Conservation (phyloP, 202 grass and related monocot species). For the Hordeum pubiflorum region DNA sequence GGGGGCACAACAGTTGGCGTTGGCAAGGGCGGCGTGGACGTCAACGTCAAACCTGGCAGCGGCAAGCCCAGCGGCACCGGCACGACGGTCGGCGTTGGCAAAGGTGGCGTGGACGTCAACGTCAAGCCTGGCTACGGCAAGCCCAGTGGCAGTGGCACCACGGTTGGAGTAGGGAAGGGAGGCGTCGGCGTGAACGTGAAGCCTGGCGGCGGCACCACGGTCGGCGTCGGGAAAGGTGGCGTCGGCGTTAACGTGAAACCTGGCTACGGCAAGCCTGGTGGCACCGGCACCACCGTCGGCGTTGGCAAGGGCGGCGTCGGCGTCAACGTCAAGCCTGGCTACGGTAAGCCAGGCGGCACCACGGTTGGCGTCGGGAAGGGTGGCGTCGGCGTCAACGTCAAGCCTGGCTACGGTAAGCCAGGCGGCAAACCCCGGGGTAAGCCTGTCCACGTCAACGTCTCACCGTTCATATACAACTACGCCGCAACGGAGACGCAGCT, state of each 20-base stretch:
- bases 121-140: conserved; percentile 15
- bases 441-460: conserved; percentile 19
- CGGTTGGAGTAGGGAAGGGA: conserved; percentile 25
- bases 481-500: conserved; percentile 61
- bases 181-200: conserved; percentile 37
- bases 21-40: conserved; percentile 41
- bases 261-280: conserved; percentile 30
- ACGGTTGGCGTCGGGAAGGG: background rate
- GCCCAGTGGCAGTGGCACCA: conserved; percentile 31
- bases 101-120: conserved; percentile 43
- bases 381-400: conserved; percentile 34
- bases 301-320: conserved; percentile 53
- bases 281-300: conserved; percentile 33
- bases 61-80: conserved; percentile 50
- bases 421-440: background rate
- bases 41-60: conserved; percentile 30
- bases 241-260: conserved; percentile 45
- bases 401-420: conserved; percentile 30
- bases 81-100: conserved; percentile 47
- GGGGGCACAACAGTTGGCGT: conserved; percentile 40
- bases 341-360: conserved; percentile 5
- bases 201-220: conserved; percentile 38
- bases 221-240: conserved; percentile 34
- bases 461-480: background rate
- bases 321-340: background rate